These are phyloP conservation scores for Phytopythium boreale DNA, from an alignment of 352 stramenopile genomes.

Conservation along the genomic window DNA sequence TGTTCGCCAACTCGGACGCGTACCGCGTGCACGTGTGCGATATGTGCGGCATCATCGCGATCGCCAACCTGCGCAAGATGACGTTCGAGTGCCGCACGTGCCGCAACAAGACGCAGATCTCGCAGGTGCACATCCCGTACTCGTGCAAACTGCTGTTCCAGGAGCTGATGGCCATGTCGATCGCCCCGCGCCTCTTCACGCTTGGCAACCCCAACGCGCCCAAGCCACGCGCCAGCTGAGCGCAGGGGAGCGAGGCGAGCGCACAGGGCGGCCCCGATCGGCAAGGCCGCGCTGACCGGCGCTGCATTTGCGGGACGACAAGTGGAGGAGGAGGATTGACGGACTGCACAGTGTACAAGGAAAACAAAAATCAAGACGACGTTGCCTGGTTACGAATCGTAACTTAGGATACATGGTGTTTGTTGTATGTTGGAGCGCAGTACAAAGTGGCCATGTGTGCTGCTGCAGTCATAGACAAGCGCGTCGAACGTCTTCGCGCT, in stretches of 20 bases:
- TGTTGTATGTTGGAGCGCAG: too few species aligned
- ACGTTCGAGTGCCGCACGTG: slow-evolving; percentile 97
- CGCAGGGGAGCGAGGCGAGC: neutral
- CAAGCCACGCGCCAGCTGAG: slow-evolving; percentile 34
- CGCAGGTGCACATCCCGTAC: slow-evolving; percentile 98
- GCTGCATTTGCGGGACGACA: neutral
- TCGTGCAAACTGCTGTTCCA: slow-evolving; percentile 99
- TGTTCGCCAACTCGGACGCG: slow-evolving; percentile 99
- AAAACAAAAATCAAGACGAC: neutral
- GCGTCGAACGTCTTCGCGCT: too few species aligned
- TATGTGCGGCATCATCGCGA: slow-evolving; percentile 98
- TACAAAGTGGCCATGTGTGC: too few species aligned
- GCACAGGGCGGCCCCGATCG: neutral
- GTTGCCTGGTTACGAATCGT: neutral
- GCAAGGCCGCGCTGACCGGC: neutral
- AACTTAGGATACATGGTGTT: too few species aligned
- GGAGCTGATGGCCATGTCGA: slow-evolving; percentile 99
- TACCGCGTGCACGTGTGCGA: slow-evolving; percentile 99
- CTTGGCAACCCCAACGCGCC: slow-evolving; percentile 75
- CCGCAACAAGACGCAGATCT: slow-evolving; percentile 94
- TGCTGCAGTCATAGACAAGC: too few species aligned
- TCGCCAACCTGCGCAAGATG: slow-evolving; percentile 98
- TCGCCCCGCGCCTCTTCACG: slow-evolving; percentile 97
- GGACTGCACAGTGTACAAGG: neutral
- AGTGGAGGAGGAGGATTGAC: neutral